Evolutionary conservation across 805 yeast species (phyloP), one percentile per base, ranked within the genome.

Genomic region (Babjeviella inositovora): DNA sequence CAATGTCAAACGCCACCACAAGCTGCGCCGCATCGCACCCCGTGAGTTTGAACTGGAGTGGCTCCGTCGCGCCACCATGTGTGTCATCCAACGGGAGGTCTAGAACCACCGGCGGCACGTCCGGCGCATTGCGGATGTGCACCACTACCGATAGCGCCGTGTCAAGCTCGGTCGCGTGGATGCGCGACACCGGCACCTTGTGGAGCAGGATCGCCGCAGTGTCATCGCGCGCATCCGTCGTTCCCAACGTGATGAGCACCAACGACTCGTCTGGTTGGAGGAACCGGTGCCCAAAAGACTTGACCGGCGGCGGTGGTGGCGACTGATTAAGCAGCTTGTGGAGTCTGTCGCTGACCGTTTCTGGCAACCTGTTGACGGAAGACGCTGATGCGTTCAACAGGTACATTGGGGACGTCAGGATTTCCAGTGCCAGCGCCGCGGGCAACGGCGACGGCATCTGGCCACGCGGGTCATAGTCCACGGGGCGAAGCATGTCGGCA

Each of bases 1-100:
- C 82, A 26, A 85, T 62, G 45, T 87, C 97, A 47, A 87, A 87
- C 18, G 69, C 66, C 17, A 87, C 44, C 3, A 63, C 43, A 8
- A 74, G 62, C 24, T 72, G 66, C 17, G 61, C 47, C 8, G 68
- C 64, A 15, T 52, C 51, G 18, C 53, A 45, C 24, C 62, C 47
- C 6, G 50, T 46, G 27, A 75, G 61, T 30, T 70, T 71, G 49
- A 87, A 81, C 6, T 73, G 56, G 19, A 87, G 63, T 45, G 7
- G 58, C 29, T 71, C 81, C 3, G 70, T 60, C n/a, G 72, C 68
- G 27, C 63, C 51, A 2, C 72, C 73, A 37, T 64, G 69, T 23
- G 65, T 73, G 34, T 79, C 93, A 38, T 84, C 90, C 19, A 80
- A 48, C 2, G 96, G 96, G 30, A 85, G 54, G 35, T 84, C 95